These are phyloP conservation scores for Mortierella sp. DNA, from an alignment of 371 early-diverging fungal species.

Conservation along the genomic window DNA sequence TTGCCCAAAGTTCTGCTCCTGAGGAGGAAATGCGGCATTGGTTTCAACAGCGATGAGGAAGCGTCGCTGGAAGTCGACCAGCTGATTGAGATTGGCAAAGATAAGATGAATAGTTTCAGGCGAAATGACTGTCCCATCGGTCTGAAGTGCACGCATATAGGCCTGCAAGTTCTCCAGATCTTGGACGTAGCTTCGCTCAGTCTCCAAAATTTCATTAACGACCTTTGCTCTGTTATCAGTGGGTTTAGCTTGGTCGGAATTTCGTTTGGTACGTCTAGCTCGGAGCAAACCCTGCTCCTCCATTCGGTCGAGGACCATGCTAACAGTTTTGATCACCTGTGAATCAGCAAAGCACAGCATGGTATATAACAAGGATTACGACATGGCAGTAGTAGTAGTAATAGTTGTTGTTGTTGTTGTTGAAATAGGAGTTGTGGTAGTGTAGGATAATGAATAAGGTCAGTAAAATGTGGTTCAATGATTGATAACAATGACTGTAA, in stretches of 20 bases:
- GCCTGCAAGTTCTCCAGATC: constrained; percentile 91
- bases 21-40: constrained; percentile 75
- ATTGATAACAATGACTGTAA: not conserved
- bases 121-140: constrained; percentile 57
- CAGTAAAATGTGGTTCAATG: constrained; percentile 3
- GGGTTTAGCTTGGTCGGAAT: constrained; percentile 71
- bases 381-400: too few species aligned
- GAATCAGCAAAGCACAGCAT: not conserved
- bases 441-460: not conserved
- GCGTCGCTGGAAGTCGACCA: constrained; percentile 96
- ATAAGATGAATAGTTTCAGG: constrained; percentile 82
- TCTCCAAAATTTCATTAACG: constrained; percentile 91
- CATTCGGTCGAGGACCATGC: constrained; percentile 75
- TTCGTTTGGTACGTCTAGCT: constrained; percentile 62
- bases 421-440: too few species aligned
- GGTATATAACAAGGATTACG: too few species aligned
- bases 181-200: constrained; percentile 94
- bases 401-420: too few species aligned
- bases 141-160: constrained; percentile 73
- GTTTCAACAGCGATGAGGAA: constrained; percentile 94
- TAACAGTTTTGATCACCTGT: constrained; percentile 76
- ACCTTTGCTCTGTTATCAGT: constrained; percentile 88
- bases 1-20: constrained; percentile 90
- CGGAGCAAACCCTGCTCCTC: constrained; percentile 78
- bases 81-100: constrained; percentile 92